Evolutionary conservation across 1,284 basidiomycete genomes (phyloP).

Genomic region (Peniophora sp.): DNA sequence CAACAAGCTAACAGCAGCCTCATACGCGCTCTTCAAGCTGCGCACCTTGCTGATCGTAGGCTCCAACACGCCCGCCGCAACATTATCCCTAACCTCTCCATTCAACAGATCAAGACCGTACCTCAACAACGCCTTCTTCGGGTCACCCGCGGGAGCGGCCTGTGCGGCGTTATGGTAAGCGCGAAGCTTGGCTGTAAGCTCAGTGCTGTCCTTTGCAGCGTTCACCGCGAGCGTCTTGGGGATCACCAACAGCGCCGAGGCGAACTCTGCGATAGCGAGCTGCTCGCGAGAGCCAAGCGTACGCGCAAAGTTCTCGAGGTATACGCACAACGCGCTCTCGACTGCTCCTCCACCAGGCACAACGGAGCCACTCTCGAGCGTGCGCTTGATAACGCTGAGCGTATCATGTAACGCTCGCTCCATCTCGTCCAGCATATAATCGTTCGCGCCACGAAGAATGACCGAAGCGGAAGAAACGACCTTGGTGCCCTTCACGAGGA

Average conservation of each 20-base stretch:
- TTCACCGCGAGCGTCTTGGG: conserved; percentile 97
- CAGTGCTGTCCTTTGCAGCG: conserved; percentile 97
- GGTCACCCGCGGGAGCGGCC: conserved; percentile 83
- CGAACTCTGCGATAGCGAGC: conserved; percentile 98
- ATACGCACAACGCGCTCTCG: conserved; percentile 95
- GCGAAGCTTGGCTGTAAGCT: conserved; percentile 93
- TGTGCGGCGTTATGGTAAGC: conserved; percentile 98
- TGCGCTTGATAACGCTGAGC: conserved; percentile 93
- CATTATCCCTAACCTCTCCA: conserved; percentile 93
- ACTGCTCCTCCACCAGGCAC: conserved; percentile 98
- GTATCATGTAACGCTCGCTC: conserved; percentile 95
- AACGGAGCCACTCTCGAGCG: conserved; percentile 91
- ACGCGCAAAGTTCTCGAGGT: conserved; percentile 98
- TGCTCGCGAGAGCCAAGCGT: conserved; percentile 97
- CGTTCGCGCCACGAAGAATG: conserved; percentile 94
- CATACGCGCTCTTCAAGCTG: conserved; percentile 93
- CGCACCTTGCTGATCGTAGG: conserved; percentile 97
- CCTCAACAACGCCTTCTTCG: conserved; percentile 91
- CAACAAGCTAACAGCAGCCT: conserved; percentile 92
- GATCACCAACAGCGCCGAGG: conserved; percentile 87
- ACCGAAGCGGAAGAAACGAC: conserved; percentile 92
- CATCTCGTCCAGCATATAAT: conserved; percentile 99
- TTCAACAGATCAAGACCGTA: conserved; percentile 95
- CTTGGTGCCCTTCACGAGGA: conserved; percentile 96
- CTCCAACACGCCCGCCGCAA: conserved; percentile 89